Evolutionary conservation across 1,284 basidiomycete species (phyloP).

Genomic region (Golubevia pallescens): DNA sequence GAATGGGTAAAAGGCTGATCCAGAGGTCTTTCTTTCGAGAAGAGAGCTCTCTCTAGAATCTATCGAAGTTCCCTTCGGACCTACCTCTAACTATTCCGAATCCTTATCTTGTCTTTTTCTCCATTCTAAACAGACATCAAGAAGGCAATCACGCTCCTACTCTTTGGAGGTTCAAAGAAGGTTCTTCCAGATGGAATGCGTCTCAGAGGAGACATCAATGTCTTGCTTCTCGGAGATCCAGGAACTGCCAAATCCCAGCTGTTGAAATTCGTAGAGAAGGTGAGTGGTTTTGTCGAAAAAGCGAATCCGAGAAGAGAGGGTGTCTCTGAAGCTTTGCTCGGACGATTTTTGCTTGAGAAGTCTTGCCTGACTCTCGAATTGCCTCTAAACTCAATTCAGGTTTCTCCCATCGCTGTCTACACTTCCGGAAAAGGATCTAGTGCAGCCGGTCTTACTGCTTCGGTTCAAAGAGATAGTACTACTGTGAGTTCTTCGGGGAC

Average conservation of each 20-base stretch:
- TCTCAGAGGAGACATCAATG: slow-evolving; percentile 96
- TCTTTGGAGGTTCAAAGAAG: slow-evolving; percentile 99
- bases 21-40: too few species aligned
- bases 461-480: slow-evolving; percentile 89
- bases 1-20: too few species aligned
- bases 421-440: slow-evolving; percentile 97
- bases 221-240: slow-evolving; percentile 91
- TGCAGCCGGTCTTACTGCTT: slow-evolving; percentile 96
- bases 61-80: too few species aligned
- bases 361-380: too few species aligned
- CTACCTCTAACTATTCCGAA: too few species aligned
- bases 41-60: too few species aligned
- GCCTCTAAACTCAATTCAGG: slow-evolving; percentile 71
- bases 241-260: slow-evolving; percentile 98
- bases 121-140: slow-evolving; percentile 87
- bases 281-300: too few species aligned
- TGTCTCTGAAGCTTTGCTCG: too few species aligned
- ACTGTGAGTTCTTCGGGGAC: slow-evolving; percentile 72
- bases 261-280: slow-evolving; percentile 98
- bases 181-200: slow-evolving; percentile 97
- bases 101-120: too few species aligned
- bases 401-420: slow-evolving; percentile 95
- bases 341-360: too few species aligned
- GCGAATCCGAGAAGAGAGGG: too few species aligned
- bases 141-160: slow-evolving; percentile 90